phyloP scores from a whole-genome alignment of 2,329 filamentous ascomycete genomes.

The Neonectria faginata region DNA sequence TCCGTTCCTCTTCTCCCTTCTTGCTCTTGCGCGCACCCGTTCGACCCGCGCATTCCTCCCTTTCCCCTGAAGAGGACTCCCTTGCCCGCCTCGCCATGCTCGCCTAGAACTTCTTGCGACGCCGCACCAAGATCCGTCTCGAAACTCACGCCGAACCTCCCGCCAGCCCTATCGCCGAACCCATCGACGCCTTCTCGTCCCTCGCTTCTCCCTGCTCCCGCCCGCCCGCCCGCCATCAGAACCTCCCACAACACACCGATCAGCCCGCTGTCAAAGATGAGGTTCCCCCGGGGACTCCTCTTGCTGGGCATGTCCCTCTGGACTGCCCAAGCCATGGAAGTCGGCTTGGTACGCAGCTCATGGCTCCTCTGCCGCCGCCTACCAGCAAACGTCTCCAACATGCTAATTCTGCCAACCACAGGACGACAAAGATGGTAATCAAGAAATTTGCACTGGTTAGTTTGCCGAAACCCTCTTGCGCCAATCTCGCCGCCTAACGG shows the following conservation, averaged over 20 bases:
- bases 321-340: constrained; percentile 68
- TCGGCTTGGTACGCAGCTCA: constrained; percentile 62
- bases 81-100: constrained; percentile 20
- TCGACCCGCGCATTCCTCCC: neutral
- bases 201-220: constrained; percentile 10
- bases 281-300: constrained; percentile 63
- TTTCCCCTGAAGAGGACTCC: neutral
- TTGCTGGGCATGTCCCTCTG: constrained; percentile 66
- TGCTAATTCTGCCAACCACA: constrained; percentile 52
- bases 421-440: constrained; percentile 81
- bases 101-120: constrained; percentile 26
- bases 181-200: constrained; percentile 7
- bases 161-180: constrained; percentile 1
- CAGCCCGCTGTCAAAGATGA: constrained; percentile 58
- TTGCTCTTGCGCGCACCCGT: constrained; percentile 5
- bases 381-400: constrained; percentile 1
- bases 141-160: constrained; percentile 1
- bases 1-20: neutral
- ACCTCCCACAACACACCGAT: constrained; percentile 27
- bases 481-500: constrained; percentile 23
- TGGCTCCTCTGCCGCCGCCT: constrained; percentile 1
- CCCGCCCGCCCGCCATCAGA: constrained; percentile 16
- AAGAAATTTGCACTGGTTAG: constrained; percentile 80
- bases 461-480: neutral
- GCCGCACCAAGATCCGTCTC: constrained; percentile 10